Evolutionary conservation across 2,329 filamentous ascomycete genomes (phyloP), one percentile per base, ranked within the genome.

Genomic region (Coleophoma eucalyptorum): DNA sequence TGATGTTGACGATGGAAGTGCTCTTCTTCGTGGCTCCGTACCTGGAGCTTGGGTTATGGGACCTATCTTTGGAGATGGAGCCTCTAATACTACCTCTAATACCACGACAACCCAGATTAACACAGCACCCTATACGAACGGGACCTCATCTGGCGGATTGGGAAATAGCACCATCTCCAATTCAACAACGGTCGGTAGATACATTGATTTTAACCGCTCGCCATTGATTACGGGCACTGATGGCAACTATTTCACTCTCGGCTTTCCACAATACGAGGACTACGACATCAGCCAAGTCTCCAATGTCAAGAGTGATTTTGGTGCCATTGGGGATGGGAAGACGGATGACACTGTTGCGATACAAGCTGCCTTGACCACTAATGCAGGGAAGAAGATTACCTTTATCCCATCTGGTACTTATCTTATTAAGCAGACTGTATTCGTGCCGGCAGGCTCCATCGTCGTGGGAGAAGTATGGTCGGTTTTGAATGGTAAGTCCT

Each of bases 401-500:
- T 75, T 66, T 58, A 69, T 75, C 50, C 71, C 71, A 2, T 65
- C 69, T 5, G 74, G 71, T 12, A 60, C 65, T 31, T 73, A 79
- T 58, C 63, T 72, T 26, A 67, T 78, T 26, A 72, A 67, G 0
- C 62, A 66, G 7, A 79, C 77, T 0, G 62, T 79, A 16, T 65
- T 68, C 19, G 59, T 79, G 26, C 76, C 76, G 0, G 64, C 69
- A 7, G 72, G 75, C 8, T 75, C 77, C 4, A 69, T 70, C 3
- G 72, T 84, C 32, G 68, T 79, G 13, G 81, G 81, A 20, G 78
- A 83, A 62, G 71, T 72, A 4, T 80, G 76, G 70, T 72, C 77
- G 8, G 69, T 68, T 13, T 75, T 78, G 58, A 74, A 71, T 16
- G 78, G 69, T 44, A 31, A n/a, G 42, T 13, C 18, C 37, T 19